Evolutionary conservation across 495 filamentous ascomycete species (phyloP), one percentile per base, ranked within the genome.

Genomic region (Amorphotheca resinae): DNA sequence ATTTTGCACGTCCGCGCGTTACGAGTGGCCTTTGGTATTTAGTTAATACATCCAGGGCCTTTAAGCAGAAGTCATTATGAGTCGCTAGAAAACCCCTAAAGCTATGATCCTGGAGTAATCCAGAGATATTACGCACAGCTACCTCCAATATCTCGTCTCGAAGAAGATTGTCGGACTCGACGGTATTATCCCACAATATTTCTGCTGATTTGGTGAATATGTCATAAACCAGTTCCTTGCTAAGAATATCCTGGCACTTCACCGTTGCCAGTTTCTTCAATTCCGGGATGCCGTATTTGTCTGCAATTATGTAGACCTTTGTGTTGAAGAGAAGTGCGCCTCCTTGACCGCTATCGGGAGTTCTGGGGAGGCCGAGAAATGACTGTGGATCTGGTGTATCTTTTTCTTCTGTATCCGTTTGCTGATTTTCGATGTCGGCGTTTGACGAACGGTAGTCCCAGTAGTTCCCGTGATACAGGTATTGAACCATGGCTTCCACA

Each of bases 401-500:
- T n/a, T n/a, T n/a, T n/a, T n/a, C n/a, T n/a, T n/a, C n/a, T n/a
- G n/a, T n/a, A n/a, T n/a, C n/a, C n/a, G n/a, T 1, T 16, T 11
- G 18, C 2, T 15, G 1, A 42, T 22, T 8, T 22, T 28, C 4
- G 36, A 1, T 4, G 38, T 28, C 9, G 23, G 9, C 9, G 21
- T n/a, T n/a, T n/a, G n/a, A n/a, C n/a, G n/a, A n/a, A n/a, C n/a
- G 32, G 15, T 47, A n/a, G 30, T 49, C 45, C 15, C 42, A 40
- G 35, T 49, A 60, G 25, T 51, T 42, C 15, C 39, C 41, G 0
- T 41, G 54, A 35, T 66, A 64, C 25, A 64, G 51, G 45, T 52
- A 64, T 12, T 53, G 25, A 23, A 67, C 39, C 53, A 66, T 61
- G 28, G 47, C 42, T 25, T 63, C 50, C 4, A 69, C 42, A 20